Evolutionary conservation across 2,329 filamentous ascomycete species (phyloP).

Genomic region (Stagonosporopsis tanaceti): DNA sequence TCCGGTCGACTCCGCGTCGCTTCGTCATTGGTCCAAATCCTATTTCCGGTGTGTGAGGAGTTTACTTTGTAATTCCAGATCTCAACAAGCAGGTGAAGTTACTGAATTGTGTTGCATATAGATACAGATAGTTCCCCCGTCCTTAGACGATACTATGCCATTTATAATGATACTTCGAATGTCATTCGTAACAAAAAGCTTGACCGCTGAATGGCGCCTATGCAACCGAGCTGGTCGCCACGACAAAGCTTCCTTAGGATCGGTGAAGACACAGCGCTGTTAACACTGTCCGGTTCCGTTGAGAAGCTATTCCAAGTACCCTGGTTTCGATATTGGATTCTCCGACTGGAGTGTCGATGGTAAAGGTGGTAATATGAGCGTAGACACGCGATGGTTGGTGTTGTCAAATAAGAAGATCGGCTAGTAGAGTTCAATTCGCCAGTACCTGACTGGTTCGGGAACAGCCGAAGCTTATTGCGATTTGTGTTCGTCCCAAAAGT

Average conservation of each 20-base stretch:
- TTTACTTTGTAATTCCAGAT: neutral
- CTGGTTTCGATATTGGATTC: neutral
- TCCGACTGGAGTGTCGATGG: neutral
- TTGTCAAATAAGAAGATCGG: neutral
- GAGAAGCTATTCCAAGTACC: neutral
- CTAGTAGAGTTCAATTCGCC: neutral
- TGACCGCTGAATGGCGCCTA: neutral
- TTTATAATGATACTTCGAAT: neutral
- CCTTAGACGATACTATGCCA: neutral
- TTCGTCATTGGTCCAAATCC: neutral
- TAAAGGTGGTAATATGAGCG: neutral
- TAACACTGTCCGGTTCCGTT: neutral
- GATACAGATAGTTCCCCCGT: constrained; percentile 7
- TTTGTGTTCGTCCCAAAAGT: constrained; percentile 9
- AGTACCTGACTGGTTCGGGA: neutral
- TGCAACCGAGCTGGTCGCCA: neutral
- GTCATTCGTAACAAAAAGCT: too few species aligned
- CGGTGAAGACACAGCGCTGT: neutral
- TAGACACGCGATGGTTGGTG: neutral
- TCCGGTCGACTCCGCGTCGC: constrained; percentile 5
- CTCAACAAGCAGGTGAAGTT: too few species aligned
- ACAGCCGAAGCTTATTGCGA: neutral
- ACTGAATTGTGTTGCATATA: constrained; percentile 11
- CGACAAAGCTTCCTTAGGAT: neutral
- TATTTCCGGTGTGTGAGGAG: neutral